These are phyloP conservation scores for Ascoidea tarda DNA, from an alignment of 805 yeast species.

Conservation along the genomic window DNA sequence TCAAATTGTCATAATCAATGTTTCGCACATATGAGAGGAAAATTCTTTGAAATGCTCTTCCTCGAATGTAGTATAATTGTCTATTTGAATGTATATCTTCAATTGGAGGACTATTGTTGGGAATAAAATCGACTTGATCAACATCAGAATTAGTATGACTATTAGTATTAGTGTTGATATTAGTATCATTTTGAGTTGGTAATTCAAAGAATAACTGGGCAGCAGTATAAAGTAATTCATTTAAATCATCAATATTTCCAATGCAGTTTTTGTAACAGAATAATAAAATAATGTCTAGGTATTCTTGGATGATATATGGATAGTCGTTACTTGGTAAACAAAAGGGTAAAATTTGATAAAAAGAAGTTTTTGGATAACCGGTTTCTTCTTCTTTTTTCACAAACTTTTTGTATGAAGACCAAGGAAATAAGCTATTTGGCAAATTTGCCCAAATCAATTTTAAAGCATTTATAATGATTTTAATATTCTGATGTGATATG, in stretches of 20 bases:
- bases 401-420: slow-evolving; percentile 20
- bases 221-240: slow-evolving; percentile 21
- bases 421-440: slow-evolving; percentile 21
- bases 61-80: slow-evolving; percentile 19
- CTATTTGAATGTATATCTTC: slow-evolving; percentile 14
- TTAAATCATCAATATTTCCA: background rate
- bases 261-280: slow-evolving; percentile 9
- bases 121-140: slow-evolving; percentile 10
- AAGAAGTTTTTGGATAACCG: slow-evolving; percentile 16
- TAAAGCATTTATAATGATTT: slow-evolving; percentile 15
- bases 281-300: slow-evolving; percentile 20
- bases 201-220: slow-evolving; percentile 20
- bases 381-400: slow-evolving; percentile 13
- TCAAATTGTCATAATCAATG: background rate
- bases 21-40: slow-evolving; percentile 20
- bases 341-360: slow-evolving; percentile 20
- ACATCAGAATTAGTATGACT: slow-evolving; percentile 21
- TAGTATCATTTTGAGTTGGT: slow-evolving; percentile 13
- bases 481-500: slow-evolving; percentile 7
- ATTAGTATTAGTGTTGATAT: slow-evolving; percentile 6
- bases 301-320: slow-evolving; percentile 22
- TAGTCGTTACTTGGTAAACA: slow-evolving; percentile 21
- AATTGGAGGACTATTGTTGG: slow-evolving; percentile 12
- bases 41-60: slow-evolving; percentile 19
- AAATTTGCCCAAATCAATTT: slow-evolving; percentile 21